phyloP scores from a whole-genome alignment of 2,329 filamentous ascomycete species.

The Cryphonectria nitschkei region DNA sequence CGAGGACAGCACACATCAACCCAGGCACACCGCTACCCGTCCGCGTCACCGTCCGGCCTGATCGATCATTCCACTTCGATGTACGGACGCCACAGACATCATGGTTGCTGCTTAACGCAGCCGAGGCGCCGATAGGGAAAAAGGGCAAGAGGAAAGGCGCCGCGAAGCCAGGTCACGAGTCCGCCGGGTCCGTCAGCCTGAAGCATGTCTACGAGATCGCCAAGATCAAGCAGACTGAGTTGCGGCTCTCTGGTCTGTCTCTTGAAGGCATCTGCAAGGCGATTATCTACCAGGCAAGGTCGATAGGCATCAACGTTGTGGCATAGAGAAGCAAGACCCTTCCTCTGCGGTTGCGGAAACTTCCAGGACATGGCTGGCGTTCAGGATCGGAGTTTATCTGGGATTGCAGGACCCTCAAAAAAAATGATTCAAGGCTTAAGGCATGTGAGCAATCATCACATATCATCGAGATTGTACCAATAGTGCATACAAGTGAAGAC shows the following conservation, averaged over 20 bases:
- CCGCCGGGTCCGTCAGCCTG: constrained; percentile 81
- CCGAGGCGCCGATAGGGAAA: constrained; percentile 70
- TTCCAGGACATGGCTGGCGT: constrained; percentile 21
- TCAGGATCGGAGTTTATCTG: constrained; percentile 25
- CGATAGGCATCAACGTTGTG: constrained; percentile 73
- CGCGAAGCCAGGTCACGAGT: constrained; percentile 73
- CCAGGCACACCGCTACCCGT: constrained; percentile 86
- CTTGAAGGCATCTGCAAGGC: constrained; percentile 74
- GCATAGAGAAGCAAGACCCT: constrained; percentile 46
- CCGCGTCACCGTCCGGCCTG: constrained; percentile 87
- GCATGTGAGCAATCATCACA: background rate
- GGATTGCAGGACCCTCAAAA: background rate
- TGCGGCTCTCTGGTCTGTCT: constrained; percentile 71
- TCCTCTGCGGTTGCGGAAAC: background rate
- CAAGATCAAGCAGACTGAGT: constrained; percentile 86
- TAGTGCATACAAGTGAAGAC: constrained; percentile 2
- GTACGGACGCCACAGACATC: constrained; percentile 93
- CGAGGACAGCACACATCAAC: constrained; percentile 82
- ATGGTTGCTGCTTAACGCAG: constrained; percentile 83
- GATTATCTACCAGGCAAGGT: constrained; percentile 75
- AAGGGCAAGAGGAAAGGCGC: constrained; percentile 82
- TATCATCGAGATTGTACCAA: constrained; percentile 18
- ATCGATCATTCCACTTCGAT: constrained; percentile 92
- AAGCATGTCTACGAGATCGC: constrained; percentile 99
- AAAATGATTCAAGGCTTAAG: background rate